A percentile compares a stretch with the other conserved stretches of the same genome.
phyloP scores from a whole-genome alignment of 2,329 filamentous ascomycete genomes.

The Mycosphaerella arachidis region DNA sequence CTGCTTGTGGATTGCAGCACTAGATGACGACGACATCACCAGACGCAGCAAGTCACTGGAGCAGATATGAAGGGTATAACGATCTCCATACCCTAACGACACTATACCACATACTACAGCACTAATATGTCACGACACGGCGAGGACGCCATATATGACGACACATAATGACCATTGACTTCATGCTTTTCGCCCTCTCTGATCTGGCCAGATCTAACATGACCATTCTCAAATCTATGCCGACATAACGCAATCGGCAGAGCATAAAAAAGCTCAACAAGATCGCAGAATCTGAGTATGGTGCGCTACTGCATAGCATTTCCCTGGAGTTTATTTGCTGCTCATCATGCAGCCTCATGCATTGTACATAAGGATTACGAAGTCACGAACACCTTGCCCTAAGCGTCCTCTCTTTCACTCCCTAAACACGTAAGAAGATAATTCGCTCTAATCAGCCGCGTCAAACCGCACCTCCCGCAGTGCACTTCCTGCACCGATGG shows the following conservation, averaged over 20 bases:
- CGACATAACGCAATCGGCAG: background rate
- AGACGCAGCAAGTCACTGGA: constrained; percentile 29
- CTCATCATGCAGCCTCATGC: background rate
- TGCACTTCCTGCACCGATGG: background rate
- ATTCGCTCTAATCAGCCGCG: background rate
- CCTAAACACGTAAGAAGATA: background rate
- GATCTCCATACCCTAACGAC: constrained; percentile 2
- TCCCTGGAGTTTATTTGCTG: background rate
- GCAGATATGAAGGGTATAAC: constrained; percentile 1
- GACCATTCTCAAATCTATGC: background rate
- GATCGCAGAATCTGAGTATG: background rate
- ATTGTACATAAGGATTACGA: background rate
- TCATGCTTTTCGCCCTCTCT: background rate
- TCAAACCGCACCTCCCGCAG: background rate
- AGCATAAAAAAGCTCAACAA: background rate
- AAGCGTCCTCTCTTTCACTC: background rate
- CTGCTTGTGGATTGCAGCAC: constrained; percentile 78
- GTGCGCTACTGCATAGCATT: background rate
- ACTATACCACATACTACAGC: background rate
- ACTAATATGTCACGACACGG: background rate
- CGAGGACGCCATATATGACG: background rate
- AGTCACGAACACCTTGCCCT: background rate
- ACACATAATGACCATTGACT: background rate
- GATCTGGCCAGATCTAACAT: background rate
- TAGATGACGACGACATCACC: constrained; percentile 69